Base-by-base conservation (phyloP, 75 land plant genomes). In the Picea glauca region DNA sequence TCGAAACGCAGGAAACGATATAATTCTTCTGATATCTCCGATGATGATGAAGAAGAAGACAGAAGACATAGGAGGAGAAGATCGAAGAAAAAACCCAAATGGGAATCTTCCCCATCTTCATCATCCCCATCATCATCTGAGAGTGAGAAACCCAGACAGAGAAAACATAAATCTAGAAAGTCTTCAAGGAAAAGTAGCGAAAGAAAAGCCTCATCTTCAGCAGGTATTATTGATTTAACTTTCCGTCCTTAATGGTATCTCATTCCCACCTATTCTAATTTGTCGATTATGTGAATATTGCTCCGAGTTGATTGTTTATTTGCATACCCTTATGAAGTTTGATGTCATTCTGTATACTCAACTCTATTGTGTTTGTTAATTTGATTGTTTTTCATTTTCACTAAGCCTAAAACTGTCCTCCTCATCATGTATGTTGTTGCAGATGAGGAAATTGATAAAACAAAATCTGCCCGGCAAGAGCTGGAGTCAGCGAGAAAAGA, bases 401-500 rank as follows among this genome's bases (percentile, higher is more conserved):
- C 60, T 50, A 58, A 43, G 11, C 33, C 61, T 15, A 38, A 26
- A 21, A 75, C 15, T 60, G 21, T 65, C 2, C 58, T 76, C 58
- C 3, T 58, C 72, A 58, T 62, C 76, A 46, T 58, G 6, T 46
- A 46, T 46, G 50, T 46, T 46, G 56, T 62, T 57, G 61, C 56
- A 80, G 62, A 62, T 8, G 7, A 46, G 50, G 50, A 5, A 46
- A 46, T 43, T 23, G 76, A 56, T 58, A 15, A 56, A 30, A 31
- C 3, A 6, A 30, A 76, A 76, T 20, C 72, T 31, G 17, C 63
- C 2, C 61, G 63, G n/a, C 81, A 75, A n/a, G 76, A 81, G n/a
- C 77, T 46, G 43, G 85, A 86, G 58, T 58, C 75, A 75, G 75
- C 40, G 11, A 88, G 99, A 65, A 94, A 88, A 70, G 91, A 88